Percentiles rank a stretch among this genome's conserved stretches.
Evolutionary conservation across 2,329 filamentous ascomycete genomes (phyloP).

Genomic region (Claviceps monticola): DNA sequence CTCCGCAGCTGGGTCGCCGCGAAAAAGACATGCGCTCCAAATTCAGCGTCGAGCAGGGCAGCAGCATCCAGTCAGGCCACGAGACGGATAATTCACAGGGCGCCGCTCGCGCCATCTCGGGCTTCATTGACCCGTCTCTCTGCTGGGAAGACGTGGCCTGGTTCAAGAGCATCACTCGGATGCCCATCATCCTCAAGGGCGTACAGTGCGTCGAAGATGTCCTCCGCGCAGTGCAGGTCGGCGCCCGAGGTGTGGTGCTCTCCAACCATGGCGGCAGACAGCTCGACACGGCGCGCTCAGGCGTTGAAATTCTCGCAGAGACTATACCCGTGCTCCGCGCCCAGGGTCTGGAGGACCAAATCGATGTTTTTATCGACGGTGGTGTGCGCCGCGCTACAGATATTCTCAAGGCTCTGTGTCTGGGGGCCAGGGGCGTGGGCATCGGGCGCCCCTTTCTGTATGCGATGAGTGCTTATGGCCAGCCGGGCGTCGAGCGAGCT

Average conservation of each 20-base stretch:
- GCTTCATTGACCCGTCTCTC: slow-evolving; percentile 90
- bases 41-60: slow-evolving; percentile 67
- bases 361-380: slow-evolving; percentile 86
- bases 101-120: slow-evolving; percentile 85
- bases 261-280: slow-evolving; percentile 95
- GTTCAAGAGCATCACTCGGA: slow-evolving; percentile 79
- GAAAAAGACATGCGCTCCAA: slow-evolving; percentile 98
- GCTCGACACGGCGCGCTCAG: slow-evolving; percentile 81
- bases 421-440: slow-evolving; percentile 83
- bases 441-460: slow-evolving; percentile 92
- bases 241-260: slow-evolving; percentile 79
- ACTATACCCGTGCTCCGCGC: slow-evolving; percentile 76
- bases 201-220: slow-evolving; percentile 95
- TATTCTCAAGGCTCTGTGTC: slow-evolving; percentile 85
- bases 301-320: slow-evolving; percentile 81
- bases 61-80: slow-evolving; percentile 65
- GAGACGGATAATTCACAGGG: slow-evolving; percentile 78
- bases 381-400: slow-evolving; percentile 84
- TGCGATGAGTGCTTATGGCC: slow-evolving; percentile 86
- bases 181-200: slow-evolving; percentile 94
- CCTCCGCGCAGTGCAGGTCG: slow-evolving; percentile 65
- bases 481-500: slow-evolving; percentile 75
- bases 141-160: slow-evolving; percentile 90
- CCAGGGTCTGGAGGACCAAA: slow-evolving; percentile 56
- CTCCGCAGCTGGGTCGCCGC: slow-evolving; percentile 81